Percentiles rank a stretch among this genome's conserved stretches.
Conservation (phyloP, 2,329 filamentous ascomycete species). For the Pseudogymnoascus pannorum region DNA sequence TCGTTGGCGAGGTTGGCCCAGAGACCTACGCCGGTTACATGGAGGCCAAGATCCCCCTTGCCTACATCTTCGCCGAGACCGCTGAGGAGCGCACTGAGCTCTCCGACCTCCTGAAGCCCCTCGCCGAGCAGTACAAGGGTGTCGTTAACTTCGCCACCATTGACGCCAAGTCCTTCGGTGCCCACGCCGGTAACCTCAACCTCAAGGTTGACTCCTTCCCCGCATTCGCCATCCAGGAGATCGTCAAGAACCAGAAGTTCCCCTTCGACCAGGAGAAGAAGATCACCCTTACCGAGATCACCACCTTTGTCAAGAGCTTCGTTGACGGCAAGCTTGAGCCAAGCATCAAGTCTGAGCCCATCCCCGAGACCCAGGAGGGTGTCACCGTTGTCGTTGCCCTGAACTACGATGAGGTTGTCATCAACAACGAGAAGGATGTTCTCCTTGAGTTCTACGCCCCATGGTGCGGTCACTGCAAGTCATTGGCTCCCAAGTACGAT, state of each 20-base stretch:
- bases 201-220: conserved; percentile 93
- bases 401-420: conserved; percentile 84
- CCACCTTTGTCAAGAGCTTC: conserved; percentile 80
- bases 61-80: conserved; percentile 95
- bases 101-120: conserved; percentile 67
- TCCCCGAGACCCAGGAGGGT: conserved; percentile 88
- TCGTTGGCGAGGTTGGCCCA: conserved; percentile 92
- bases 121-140: conserved; percentile 89
- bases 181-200: conserved; percentile 95
- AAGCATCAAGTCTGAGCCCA: conserved; percentile 96
- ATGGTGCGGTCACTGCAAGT: conserved; percentile 99
- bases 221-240: conserved; percentile 95
- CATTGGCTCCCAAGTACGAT: conserved; percentile 91
- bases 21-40: conserved; percentile 97
- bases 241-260: conserved; percentile 92
- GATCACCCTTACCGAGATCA: conserved; percentile 63
- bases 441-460: conserved; percentile 97
- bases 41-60: conserved; percentile 82
- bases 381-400: conserved; percentile 87
- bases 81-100: conserved; percentile 79
- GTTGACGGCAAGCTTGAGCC: conserved; percentile 81
- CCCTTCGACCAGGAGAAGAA: conserved; percentile 81
- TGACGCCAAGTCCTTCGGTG: conserved; percentile 87
- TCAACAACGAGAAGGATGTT: conserved; percentile 94
- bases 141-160: conserved; percentile 97